Evolutionary conservation across 768 basidiomycete genomes (phyloP), one percentile per base, ranked within the genome.

Genomic region (Lactarius tabidus): DNA sequence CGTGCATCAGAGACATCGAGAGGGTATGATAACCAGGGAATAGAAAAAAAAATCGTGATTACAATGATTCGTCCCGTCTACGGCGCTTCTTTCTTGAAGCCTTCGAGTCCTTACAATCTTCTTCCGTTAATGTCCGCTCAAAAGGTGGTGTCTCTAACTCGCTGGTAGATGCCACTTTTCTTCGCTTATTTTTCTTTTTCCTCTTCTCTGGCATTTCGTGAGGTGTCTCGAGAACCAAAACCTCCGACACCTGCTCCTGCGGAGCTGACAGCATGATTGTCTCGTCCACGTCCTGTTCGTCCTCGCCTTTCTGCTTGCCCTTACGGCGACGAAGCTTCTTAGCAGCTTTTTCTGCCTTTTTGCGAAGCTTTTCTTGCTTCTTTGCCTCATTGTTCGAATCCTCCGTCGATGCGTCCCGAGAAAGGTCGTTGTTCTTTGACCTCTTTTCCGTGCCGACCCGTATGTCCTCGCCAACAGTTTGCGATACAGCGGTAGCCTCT

Each of bases 341-440:
- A 29, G 70, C 60, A 18, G 56, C 43, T 43, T 17, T 62, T 57
- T 68, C 73, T n/a, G 64, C 73, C 55, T 63, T 67, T 60, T 67
- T 63, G 55, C 61, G 57, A 3, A 61, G 35, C 36, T 56, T 67
- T n/a, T 41, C 59, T 38, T 39, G 45, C 38, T 36, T 65, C 64
- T 51, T 67, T 62, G 35, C 60, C 33, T 36, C 54, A 54, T 45
- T 53, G n/a, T 67, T 67, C 7, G 38, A 54, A 26, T 63, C 57
- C 31, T 68, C 38, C 36, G 7, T 57, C 55, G 26, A n/a, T 17
- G 8, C 62, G 6, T 54, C 54, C 31, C 31, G 53, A n/a, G 20
- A 10, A 45, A 23, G 26, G 45, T 23, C 29, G 54, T 58, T 63
- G 45, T 35, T 63, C 35, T 65, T 64, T 59, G 57, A 26, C 31